A percentile compares a stretch with the other conserved stretches of the same genome.
phyloP scores from a whole-genome alignment of 2,329 filamentous ascomycete genomes.

The Tetracladium maxilliforme region DNA sequence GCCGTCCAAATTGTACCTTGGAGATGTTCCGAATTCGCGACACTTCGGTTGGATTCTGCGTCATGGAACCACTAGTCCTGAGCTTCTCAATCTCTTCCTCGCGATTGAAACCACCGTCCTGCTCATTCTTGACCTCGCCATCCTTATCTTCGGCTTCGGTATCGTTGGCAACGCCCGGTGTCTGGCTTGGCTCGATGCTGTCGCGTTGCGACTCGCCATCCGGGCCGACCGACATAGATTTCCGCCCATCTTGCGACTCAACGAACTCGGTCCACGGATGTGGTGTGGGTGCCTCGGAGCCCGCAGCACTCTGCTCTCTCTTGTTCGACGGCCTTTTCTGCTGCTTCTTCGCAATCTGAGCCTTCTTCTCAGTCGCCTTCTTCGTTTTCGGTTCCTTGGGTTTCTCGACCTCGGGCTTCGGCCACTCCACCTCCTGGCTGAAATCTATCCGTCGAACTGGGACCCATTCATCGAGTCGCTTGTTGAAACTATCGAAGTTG shows the following conservation, averaged over 20 bases:
- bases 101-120: slow-evolving; percentile 46
- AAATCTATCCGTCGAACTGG: slow-evolving; percentile 72
- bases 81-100: slow-evolving; percentile 96
- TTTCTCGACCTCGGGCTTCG: slow-evolving; percentile 72
- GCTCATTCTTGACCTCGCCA: slow-evolving; percentile 29
- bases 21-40: slow-evolving; percentile 90
- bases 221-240: no score
- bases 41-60: slow-evolving; percentile 93
- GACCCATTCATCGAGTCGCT: slow-evolving; percentile 76
- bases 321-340: slow-evolving; percentile 24
- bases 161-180: no score
- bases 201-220: no score
- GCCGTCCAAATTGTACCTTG: slow-evolving; percentile 84
- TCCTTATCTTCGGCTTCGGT: slow-evolving; percentile 16
- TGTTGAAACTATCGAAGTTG: slow-evolving; percentile 98
- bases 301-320: slow-evolving; percentile 7
- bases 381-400: slow-evolving; percentile 66
- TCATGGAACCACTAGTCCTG: slow-evolving; percentile 91
- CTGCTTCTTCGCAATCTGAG: slow-evolving; percentile 17
- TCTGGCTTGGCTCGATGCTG: no score
- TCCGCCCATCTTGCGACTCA: no score
- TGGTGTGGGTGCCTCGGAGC: no score
- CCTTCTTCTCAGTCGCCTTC: slow-evolving; percentile 34
- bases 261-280: no score
- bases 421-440: slow-evolving; percentile 88